A percentile compares a stretch with the other conserved stretches of the same genome.
phyloP scores from a whole-genome alignment of 2,329 filamentous ascomycete genomes.

The Aureobasidium leucospermi region DNA sequence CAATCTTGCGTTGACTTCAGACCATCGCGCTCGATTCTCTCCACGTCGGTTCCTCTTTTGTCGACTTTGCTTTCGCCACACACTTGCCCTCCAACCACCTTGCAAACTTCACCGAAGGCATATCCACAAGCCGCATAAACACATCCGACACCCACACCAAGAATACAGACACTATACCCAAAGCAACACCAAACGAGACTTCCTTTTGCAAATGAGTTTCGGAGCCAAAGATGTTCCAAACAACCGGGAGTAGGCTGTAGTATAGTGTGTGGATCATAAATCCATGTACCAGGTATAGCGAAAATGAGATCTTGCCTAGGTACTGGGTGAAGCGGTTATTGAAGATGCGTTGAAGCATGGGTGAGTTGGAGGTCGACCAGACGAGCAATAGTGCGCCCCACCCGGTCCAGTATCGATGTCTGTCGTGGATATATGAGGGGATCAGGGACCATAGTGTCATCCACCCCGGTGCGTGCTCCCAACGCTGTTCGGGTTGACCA shows the following conservation, averaged over 20 bases:
- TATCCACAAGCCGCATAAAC: slow-evolving; percentile 50
- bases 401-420: neutral
- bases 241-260: slow-evolving; percentile 34
- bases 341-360: slow-evolving; percentile 43
- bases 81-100: slow-evolving; percentile 44
- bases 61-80: neutral
- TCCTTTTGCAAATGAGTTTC: slow-evolving; percentile 41
- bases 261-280: slow-evolving; percentile 48
- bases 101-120: slow-evolving; percentile 49
- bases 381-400: neutral
- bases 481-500: neutral
- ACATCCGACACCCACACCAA: slow-evolving; percentile 49
- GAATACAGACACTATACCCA: slow-evolving; percentile 44
- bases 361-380: slow-evolving; percentile 33
- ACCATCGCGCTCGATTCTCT: neutral
- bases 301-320: slow-evolving; percentile 52
- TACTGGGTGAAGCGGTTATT: slow-evolving; percentile 46
- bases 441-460: neutral
- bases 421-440: neutral
- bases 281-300: slow-evolving; percentile 54
- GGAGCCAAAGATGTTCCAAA: slow-evolving; percentile 24
- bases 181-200: slow-evolving; percentile 51
- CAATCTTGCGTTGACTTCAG: too few species aligned
- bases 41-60: neutral
- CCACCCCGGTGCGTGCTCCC: neutral